Evolutionary conservation across 1,284 basidiomycete genomes (phyloP).

Genomic region (Melampsora americana): DNA sequence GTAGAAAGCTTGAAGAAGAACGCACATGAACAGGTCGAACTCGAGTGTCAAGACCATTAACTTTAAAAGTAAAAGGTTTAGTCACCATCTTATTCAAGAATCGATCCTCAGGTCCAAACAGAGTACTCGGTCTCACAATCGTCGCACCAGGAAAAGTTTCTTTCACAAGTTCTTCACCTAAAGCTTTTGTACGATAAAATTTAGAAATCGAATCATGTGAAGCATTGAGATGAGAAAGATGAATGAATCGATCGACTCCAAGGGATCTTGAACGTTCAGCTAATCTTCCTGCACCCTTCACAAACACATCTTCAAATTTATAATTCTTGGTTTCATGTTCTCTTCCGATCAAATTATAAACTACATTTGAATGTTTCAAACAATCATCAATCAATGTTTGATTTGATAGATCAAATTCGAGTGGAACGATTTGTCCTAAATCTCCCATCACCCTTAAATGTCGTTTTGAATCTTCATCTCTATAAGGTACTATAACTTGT

Average conservation of each 20-base stretch:
- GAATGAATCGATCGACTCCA: conserved; percentile 82
- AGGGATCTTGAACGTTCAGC: conserved; percentile 73
- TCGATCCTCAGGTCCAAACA: conserved; percentile 94
- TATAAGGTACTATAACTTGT: conserved; percentile 91
- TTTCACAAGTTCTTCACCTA: conserved; percentile 83
- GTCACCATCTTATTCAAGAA: conserved; percentile 87
- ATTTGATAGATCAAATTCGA: conserved; percentile 93
- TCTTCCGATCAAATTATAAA: conserved; percentile 87
- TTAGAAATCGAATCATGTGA: conserved; percentile 71
- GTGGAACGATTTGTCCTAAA: conserved; percentile 89
- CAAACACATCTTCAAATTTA: conserved; percentile 72
- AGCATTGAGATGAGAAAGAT: conserved; percentile 94
- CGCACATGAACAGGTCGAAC: conserved; percentile 37
- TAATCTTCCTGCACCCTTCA: conserved; percentile 54
- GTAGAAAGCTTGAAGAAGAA: conserved; percentile 67
- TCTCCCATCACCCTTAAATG: conserved; percentile 91
- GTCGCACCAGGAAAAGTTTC: conserved; percentile 81
- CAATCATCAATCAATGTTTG: conserved; percentile 89
- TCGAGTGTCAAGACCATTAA: conserved; percentile 42
- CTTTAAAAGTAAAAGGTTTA: conserved; percentile 57
- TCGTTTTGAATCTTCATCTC: conserved; percentile 79
- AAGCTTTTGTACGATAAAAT: conserved; percentile 84
- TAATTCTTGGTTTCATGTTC: conserved; percentile 94
- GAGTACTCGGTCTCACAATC: conserved; percentile 76
- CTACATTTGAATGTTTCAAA: conserved; percentile 89